Evolutionary conservation across 495 filamentous ascomycete genomes (phyloP).

Genomic region (Aspergillus kassunensis): DNA sequence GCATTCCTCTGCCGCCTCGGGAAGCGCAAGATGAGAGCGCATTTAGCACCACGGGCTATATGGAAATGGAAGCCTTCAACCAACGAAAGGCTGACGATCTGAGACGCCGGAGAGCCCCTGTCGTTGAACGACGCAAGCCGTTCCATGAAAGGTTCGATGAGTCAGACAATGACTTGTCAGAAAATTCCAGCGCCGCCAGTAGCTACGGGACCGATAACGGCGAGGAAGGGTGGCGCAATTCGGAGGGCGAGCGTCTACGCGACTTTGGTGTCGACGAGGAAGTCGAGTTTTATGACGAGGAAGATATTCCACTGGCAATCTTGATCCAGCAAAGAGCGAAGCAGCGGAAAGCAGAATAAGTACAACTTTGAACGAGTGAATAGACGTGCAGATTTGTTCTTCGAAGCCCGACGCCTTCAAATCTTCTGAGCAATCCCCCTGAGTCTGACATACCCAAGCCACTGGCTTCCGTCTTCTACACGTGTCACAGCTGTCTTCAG

Average conservation of each 20-base stretch:
- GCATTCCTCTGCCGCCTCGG: slow-evolving; percentile 51
- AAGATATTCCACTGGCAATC: slow-evolving; percentile 69
- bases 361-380: background rate
- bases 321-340: slow-evolving; percentile 30
- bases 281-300: slow-evolving; percentile 71
- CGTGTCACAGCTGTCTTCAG: slow-evolving; percentile 49
- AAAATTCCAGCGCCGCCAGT: slow-evolving; percentile 18
- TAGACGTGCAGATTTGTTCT: background rate
- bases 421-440: slow-evolving; percentile 56
- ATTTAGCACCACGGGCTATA: slow-evolving; percentile 37
- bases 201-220: slow-evolving; percentile 40
- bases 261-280: slow-evolving; percentile 94
- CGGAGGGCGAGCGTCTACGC: slow-evolving; percentile 76
- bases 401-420: background rate
- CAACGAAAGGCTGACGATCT: slow-evolving; percentile 54
- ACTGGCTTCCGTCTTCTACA: slow-evolving; percentile 55
- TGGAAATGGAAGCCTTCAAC: slow-evolving; percentile 54
- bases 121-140: slow-evolving; percentile 43
- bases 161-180: slow-evolving; percentile 23
- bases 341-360: background rate
- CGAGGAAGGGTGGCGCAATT: slow-evolving; percentile 72
- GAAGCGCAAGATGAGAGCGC: slow-evolving; percentile 23
- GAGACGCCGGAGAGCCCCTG: slow-evolving; percentile 28
- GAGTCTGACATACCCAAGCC: slow-evolving; percentile 69
- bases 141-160: slow-evolving; percentile 48